Evolutionary conservation across 2,329 filamentous ascomycete genomes (phyloP).

Genomic region (Botrytis paeoniae): DNA sequence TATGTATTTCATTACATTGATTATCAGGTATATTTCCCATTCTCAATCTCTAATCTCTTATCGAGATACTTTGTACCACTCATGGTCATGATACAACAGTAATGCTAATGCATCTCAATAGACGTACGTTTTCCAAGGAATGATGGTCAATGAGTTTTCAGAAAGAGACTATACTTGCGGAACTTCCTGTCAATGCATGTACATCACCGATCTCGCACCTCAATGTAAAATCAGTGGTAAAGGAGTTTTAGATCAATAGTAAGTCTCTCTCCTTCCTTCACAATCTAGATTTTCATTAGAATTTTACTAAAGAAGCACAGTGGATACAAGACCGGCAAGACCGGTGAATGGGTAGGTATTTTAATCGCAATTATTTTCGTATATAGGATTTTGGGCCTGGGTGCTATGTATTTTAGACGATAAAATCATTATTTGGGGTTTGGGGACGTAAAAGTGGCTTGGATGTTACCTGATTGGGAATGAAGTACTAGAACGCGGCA

Average conservation of each 20-base stretch:
- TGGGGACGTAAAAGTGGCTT: not conserved
- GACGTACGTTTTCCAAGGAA: constrained; percentile 80
- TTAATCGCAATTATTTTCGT: constrained; percentile 72
- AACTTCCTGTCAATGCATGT: constrained; percentile 59
- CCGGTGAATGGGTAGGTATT: constrained; percentile 72
- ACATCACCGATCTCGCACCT: constrained; percentile 56
- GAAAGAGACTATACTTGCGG: constrained; percentile 61
- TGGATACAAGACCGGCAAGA: constrained; percentile 61
- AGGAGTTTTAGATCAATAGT: constrained; percentile 65
- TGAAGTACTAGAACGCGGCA: not conserved
- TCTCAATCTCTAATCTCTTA: no score
- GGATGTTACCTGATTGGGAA: not conserved
- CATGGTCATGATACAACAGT: not conserved
- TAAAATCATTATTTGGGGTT: not conserved
- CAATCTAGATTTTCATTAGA: not conserved
- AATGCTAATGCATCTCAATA: constrained; percentile 26
- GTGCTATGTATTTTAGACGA: constrained; percentile 47
- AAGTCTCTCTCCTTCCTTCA: not conserved
- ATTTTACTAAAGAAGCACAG: not conserved
- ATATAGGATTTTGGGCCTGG: constrained; percentile 67
- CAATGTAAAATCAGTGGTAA: constrained; percentile 69
- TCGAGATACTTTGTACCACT: not conserved
- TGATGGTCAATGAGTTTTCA: constrained; percentile 89
- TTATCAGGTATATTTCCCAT: constrained; percentile 56
- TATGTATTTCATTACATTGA: constrained; percentile 89